Evolutionary conservation across 345 rosid species (phyloP).

Genomic region (Microthlaspi erraticum): DNA sequence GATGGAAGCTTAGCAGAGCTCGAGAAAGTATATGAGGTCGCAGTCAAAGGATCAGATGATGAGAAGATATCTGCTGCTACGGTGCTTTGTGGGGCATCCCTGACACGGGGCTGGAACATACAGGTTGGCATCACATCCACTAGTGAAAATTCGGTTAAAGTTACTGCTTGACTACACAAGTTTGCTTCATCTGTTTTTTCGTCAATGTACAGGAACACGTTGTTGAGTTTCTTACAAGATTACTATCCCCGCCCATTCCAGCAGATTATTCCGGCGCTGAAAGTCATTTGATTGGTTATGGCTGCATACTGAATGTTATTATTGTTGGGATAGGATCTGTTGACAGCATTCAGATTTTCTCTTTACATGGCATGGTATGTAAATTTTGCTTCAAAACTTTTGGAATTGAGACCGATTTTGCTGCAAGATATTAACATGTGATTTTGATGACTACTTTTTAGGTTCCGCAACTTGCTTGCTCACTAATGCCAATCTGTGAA

Average conservation of each 20-base stretch:
- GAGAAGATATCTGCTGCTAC: conserved; percentile 94
- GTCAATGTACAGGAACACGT: conserved; percentile 75
- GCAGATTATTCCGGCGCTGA: conserved; percentile 59
- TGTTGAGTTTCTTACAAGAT: conserved; percentile 75
- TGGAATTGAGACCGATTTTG: background rate
- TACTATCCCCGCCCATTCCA: conserved; percentile 83
- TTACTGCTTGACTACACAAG: background rate
- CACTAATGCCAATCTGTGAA: conserved; percentile 93
- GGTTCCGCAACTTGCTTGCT: conserved; percentile 96
- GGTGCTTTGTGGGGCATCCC: conserved; percentile 94
- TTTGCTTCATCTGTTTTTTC: conserved; percentile 6
- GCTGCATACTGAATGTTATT: conserved; percentile 83
- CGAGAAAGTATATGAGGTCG: conserved; percentile 88
- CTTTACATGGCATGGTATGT: conserved; percentile 91
- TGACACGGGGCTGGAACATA: conserved; percentile 92
- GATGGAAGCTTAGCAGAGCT: conserved; percentile 99
- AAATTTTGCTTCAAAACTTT: conserved; percentile 7
- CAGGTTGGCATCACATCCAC: conserved; percentile 59
- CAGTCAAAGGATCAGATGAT: conserved; percentile 78
- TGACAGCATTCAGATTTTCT: conserved; percentile 90
- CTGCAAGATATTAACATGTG: background rate
- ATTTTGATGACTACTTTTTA: conserved; percentile 42
- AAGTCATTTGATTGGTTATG: conserved; percentile 76
- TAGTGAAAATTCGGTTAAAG: conserved; percentile 2
- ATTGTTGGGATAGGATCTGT: conserved; percentile 85